A percentile compares a stretch with the other conserved stretches of the same genome.
These are phyloP conservation scores for Fremontodendron californicum DNA, from an alignment of 345 rosid genomes.

Conservation along the genomic window DNA sequence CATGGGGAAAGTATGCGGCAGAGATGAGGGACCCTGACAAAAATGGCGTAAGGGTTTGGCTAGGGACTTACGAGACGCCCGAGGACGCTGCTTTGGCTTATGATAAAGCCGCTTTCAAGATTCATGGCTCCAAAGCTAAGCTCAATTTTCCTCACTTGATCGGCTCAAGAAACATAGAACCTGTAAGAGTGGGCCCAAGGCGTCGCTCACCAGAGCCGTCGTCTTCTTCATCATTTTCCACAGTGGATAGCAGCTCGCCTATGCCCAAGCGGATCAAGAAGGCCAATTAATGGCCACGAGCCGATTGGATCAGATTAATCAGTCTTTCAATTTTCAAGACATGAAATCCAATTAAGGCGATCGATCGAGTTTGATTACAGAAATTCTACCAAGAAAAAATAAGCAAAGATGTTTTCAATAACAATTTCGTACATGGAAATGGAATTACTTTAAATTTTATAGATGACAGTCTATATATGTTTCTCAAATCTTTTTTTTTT, in stretches of 20 bases:
- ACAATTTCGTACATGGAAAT: neutral
- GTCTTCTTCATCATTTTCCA: neutral
- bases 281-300: no score
- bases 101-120: slow-evolving; percentile 50
- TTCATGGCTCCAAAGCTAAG: slow-evolving; percentile 50
- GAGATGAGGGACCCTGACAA: slow-evolving; percentile 60
- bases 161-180: slow-evolving; percentile 30
- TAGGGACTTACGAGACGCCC: slow-evolving; percentile 56
- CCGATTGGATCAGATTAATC: no score
- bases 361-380: no score
- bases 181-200: slow-evolving; percentile 43
- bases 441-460: neutral
- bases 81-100: slow-evolving; percentile 63
- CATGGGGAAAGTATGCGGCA: slow-evolving; percentile 70
- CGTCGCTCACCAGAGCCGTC: slow-evolving; percentile 23
- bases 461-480: no score
- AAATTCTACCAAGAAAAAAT: no score
- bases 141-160: slow-evolving; percentile 54
- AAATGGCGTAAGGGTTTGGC: slow-evolving; percentile 60
- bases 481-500: no score
- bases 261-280: no score
- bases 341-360: no score
- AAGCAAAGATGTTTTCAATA: no score
- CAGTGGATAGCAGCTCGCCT: neutral
- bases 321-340: no score